These are phyloP conservation scores for Copromyces sp. DNA, from an alignment of 495 filamentous ascomycete species.

Conservation along the genomic window DNA sequence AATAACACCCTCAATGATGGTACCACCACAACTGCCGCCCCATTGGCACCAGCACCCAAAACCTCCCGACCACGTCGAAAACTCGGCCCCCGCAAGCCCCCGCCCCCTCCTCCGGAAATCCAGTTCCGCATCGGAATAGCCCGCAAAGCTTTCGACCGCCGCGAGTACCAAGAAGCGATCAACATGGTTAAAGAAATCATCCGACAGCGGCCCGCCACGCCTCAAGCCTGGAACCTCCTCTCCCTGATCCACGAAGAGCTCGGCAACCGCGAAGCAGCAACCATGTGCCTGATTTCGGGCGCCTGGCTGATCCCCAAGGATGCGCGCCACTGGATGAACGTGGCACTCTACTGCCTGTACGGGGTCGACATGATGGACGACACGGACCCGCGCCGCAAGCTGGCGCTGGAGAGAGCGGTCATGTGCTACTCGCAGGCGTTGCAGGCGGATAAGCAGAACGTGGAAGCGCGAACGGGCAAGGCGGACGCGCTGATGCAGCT, in stretches of 20 bases:
- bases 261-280: conserved; percentile 55
- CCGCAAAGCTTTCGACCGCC: conserved; percentile 56
- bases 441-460: conserved; percentile 50
- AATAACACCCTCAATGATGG: conserved; percentile 1
- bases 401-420: conserved; percentile 44
- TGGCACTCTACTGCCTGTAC: conserved; percentile 52
- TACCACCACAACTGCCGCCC: neutral
- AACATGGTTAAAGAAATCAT: conserved; percentile 57
- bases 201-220: conserved; percentile 74
- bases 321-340: conserved; percentile 54
- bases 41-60: neutral
- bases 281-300: conserved; percentile 58
- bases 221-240: conserved; percentile 63
- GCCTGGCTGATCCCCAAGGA: conserved; percentile 63
- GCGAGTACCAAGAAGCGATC: conserved; percentile 53
- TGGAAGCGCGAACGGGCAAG: conserved; percentile 20
- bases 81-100: conserved; percentile 57
- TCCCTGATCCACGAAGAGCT: conserved; percentile 61
- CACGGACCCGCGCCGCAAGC: conserved; percentile 30
- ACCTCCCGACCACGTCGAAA: neutral
- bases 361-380: conserved; percentile 45
- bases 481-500: conserved; percentile 27
- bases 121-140: conserved; percentile 61
- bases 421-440: conserved; percentile 66
- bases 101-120: conserved; percentile 66